A percentile compares a stretch with the other conserved stretches of the same genome.
Evolutionary conservation across 1,139 yeast genomes (phyloP).

Genomic region (Sugiyamaella japonica): DNA sequence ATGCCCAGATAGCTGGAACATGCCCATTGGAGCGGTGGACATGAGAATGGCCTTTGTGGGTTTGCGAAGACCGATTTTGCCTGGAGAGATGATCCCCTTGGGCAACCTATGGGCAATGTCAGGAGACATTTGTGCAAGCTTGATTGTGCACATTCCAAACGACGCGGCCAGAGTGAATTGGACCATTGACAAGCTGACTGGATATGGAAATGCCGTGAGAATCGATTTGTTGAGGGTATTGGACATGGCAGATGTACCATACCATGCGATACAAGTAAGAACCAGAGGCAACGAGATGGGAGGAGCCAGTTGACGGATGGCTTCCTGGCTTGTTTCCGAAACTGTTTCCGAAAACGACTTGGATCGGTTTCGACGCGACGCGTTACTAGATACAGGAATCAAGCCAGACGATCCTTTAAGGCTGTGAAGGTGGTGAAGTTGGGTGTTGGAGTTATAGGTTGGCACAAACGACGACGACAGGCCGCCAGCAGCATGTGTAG

Average conservation of each 20-base stretch:
- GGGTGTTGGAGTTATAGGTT: background rate
- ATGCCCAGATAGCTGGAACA: conserved; percentile 89
- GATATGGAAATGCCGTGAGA: conserved; percentile 65
- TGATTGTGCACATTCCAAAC: conserved; percentile 49
- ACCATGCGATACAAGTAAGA: conserved; percentile 70
- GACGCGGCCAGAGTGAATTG: conserved; percentile 75
- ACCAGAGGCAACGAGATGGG: conserved; percentile 44
- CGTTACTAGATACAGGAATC: conserved; percentile 3
- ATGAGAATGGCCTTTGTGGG: conserved; percentile 56
- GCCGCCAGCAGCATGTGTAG: conserved; percentile 1
- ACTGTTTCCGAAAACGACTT: conserved; percentile 29
- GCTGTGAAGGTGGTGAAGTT: conserved; percentile 10
- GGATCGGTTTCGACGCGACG: conserved; percentile 18
- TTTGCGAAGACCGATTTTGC: conserved; percentile 42
- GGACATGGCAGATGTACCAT: conserved; percentile 74
- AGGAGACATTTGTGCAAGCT: conserved; percentile 29
- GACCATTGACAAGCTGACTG: conserved; percentile 80
- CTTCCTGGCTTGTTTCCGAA: conserved; percentile 34
- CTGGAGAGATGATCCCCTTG: conserved; percentile 31
- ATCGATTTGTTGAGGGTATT: conserved; percentile 79
- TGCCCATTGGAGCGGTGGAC: conserved; percentile 89
- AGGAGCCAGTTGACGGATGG: conserved; percentile 40
- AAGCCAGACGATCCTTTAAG: background rate
- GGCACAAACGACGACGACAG: conserved; percentile 10
- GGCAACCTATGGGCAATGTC: conserved; percentile 33